Evolutionary conservation across 2,329 filamentous ascomycete genomes (phyloP).

Genomic region (Sordariomycetes sp.): DNA sequence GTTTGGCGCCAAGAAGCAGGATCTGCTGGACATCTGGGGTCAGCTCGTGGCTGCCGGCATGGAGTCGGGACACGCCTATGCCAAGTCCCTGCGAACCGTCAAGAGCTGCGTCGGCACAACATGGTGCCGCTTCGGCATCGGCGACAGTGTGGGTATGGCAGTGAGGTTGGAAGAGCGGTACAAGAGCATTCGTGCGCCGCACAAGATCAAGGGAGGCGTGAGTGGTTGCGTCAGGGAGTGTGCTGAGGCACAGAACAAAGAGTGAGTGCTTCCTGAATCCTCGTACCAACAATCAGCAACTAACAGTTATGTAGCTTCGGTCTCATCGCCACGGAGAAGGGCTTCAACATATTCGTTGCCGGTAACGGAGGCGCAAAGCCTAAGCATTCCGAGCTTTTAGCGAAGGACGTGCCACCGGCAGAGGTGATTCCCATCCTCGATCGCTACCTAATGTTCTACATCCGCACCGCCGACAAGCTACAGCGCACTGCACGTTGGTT

Average conservation of each 20-base stretch:
- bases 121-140: conserved; percentile 84
- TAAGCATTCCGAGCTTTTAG: conserved; percentile 70
- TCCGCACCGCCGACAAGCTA: conserved; percentile 82
- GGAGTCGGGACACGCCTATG: conserved; percentile 87
- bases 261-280: conserved; percentile 39
- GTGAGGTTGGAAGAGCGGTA: conserved; percentile 82
- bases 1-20: conserved; percentile 85
- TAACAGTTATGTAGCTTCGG: conserved; percentile 53
- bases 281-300: conserved; percentile 4
- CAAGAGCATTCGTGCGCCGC: conserved; percentile 74
- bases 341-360: conserved; percentile 86
- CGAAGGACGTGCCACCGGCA: conserved; percentile 75
- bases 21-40: conserved; percentile 74
- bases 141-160: conserved; percentile 86
- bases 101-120: conserved; percentile 89
- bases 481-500: conserved; percentile 86
- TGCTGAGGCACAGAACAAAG: conserved; percentile 86
- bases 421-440: conserved; percentile 79
- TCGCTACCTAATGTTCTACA: conserved; percentile 88
- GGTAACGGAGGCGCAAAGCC: conserved; percentile 87
- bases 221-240: conserved; percentile 90
- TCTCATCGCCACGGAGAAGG: conserved; percentile 84
- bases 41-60: conserved; percentile 74
- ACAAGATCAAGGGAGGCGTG: conserved; percentile 87
- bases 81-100: conserved; percentile 79